Conservation (phyloP, 2,329 filamentous ascomycete species). For the Hortaea sp. region DNA sequence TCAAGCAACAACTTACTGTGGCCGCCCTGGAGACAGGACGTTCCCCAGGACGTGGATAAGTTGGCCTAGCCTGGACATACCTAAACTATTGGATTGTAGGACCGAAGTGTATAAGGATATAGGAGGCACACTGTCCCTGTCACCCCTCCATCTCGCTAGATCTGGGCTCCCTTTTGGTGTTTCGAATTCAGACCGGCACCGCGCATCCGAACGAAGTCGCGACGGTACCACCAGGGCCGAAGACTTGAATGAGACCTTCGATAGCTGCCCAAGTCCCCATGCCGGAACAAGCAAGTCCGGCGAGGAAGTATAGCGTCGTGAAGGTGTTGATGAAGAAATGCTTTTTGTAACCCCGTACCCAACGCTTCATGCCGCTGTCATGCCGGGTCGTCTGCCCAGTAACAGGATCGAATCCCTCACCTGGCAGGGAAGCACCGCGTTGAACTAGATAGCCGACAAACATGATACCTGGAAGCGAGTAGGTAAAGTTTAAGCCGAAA, state of each 20-base stretch:
- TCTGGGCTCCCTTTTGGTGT: no score
- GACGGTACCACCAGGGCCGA: slow-evolving; percentile 11
- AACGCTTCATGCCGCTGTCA: slow-evolving; percentile 32
- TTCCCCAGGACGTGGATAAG: no score
- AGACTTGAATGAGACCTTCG: slow-evolving; percentile 25
- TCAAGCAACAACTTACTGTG: no score
- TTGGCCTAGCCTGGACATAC: no score
- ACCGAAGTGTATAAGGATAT: no score
- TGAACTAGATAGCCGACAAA: slow-evolving; percentile 34
- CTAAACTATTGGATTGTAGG: no score
- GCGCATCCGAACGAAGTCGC: slow-evolving; percentile 5
- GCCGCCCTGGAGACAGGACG: no score
- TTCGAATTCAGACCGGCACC: background rate
- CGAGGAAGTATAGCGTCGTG: slow-evolving; percentile 27
- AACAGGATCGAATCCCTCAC: slow-evolving; percentile 34
- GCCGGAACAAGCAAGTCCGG: slow-evolving; percentile 28
- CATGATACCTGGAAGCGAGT: slow-evolving; percentile 46
- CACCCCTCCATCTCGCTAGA: no score
- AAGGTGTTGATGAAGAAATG: slow-evolving; percentile 22
- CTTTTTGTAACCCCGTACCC: slow-evolving; percentile 29
- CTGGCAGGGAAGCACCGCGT: slow-evolving; percentile 33
- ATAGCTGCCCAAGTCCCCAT: slow-evolving; percentile 33
- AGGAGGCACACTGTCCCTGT: no score
- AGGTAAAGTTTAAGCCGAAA: slow-evolving; percentile 49
- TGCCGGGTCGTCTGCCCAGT: slow-evolving; percentile 26